Percentiles rank a stretch among this genome's conserved stretches.
Conservation (phyloP, 1,284 basidiomycete genomes). For the Stygiomarasmius scandens region DNA sequence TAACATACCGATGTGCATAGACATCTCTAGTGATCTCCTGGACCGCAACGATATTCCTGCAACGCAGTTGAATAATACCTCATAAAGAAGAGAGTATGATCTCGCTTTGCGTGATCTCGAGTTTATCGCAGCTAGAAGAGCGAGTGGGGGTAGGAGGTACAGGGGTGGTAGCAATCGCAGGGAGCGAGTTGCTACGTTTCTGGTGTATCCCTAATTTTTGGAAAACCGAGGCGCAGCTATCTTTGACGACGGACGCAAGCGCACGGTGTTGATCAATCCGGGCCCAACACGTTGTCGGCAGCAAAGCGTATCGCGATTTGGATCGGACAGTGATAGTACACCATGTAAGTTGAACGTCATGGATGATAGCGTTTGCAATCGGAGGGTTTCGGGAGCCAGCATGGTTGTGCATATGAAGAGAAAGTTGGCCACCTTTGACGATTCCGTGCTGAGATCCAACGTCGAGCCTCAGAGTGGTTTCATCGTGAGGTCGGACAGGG, state of each 20-base stretch:
- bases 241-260: background rate
- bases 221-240: slow-evolving; percentile 5
- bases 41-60: too few relatives aligned
- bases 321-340: slow-evolving; percentile 44
- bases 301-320: slow-evolving; percentile 34
- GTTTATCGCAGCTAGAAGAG: slow-evolving; percentile 1
- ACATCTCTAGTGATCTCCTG: too few relatives aligned
- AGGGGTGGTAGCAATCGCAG: background rate
- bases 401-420: slow-evolving; percentile 60
- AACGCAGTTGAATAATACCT: background rate
- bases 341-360: slow-evolving; percentile 59
- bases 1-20: background rate
- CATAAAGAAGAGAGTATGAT: background rate
- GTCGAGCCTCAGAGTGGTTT: slow-evolving; percentile 47
- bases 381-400: slow-evolving; percentile 56
- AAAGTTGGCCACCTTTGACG: slow-evolving; percentile 59
- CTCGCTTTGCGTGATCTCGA: slow-evolving; percentile 2
- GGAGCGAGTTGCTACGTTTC: background rate
- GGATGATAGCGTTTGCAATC: slow-evolving; percentile 51
- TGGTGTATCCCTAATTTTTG: background rate
- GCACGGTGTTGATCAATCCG: slow-evolving; percentile 33
- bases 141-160: background rate
- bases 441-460: slow-evolving; percentile 64
- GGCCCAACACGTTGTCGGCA: slow-evolving; percentile 53
- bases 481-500: slow-evolving; percentile 41